Conservation (phyloP, 1,284 basidiomycete genomes). For the Porodaedalea pini region DNA sequence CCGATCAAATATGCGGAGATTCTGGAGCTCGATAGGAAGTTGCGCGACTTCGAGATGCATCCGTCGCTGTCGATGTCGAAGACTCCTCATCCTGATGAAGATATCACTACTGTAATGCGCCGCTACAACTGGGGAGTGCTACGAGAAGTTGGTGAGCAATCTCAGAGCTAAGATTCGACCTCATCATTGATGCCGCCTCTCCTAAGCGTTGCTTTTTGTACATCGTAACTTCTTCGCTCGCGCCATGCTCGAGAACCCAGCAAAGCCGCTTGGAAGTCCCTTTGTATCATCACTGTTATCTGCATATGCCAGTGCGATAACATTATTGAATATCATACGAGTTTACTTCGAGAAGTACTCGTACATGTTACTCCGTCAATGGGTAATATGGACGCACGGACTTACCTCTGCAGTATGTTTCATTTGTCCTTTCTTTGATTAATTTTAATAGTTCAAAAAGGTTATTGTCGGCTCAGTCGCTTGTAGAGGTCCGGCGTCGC, state of each 20-base stretch:
- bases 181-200: not conserved
- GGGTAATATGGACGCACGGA: constrained; percentile 15
- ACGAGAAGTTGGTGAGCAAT: not conserved
- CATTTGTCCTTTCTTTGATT: not conserved
- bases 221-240: constrained; percentile 18
- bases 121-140: not conserved
- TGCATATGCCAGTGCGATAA: constrained; percentile 2
- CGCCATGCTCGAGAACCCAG: constrained; percentile 13
- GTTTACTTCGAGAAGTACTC: constrained; percentile 4
- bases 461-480: constrained; percentile 24
- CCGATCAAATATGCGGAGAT: constrained; percentile 15
- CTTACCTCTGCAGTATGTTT: constrained; percentile 9
- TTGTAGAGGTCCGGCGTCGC: constrained; percentile 19
- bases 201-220: constrained; percentile 1
- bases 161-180: not conserved
- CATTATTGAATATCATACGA: constrained; percentile 4
- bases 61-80: not conserved
- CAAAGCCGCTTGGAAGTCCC: constrained; percentile 2
- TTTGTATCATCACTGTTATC: constrained; percentile 14
- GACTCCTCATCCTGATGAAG: not conserved
- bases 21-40: constrained; percentile 9
- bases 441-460: constrained; percentile 6
- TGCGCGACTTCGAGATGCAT: constrained; percentile 10
- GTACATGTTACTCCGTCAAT: constrained; percentile 12
- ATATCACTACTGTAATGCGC: not conserved